These are phyloP conservation scores for Tetrahymena elliotti DNA, from an alignment of 73 alveolate species.

Conservation along the genomic window DNA sequence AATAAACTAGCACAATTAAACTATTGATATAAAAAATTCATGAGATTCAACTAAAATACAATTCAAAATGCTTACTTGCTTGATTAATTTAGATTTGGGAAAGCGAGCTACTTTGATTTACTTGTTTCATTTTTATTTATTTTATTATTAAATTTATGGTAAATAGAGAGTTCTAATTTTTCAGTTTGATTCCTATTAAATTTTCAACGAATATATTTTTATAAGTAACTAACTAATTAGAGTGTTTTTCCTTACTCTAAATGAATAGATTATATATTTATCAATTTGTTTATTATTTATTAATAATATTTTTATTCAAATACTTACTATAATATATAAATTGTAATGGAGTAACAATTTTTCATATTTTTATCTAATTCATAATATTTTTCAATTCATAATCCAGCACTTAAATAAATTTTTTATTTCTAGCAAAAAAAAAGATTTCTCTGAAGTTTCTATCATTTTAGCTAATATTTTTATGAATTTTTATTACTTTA, in stretches of 20 bases:
- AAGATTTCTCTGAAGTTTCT: too few relatives aligned
- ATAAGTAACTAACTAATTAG: neutral
- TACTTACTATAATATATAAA: neutral
- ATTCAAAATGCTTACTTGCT: neutral
- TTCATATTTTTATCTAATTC: too few relatives aligned
- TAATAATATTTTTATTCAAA: too few relatives aligned
- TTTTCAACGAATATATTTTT: neutral
- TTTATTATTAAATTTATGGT: neutral
- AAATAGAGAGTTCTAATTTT: neutral
- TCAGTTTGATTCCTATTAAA: neutral
- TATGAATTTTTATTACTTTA: too few relatives aligned
- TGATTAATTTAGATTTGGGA: neutral
- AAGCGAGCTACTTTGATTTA: neutral
- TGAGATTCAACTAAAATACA: neutral
- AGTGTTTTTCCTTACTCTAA: neutral
- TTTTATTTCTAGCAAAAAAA: too few relatives aligned
- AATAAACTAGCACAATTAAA: neutral
- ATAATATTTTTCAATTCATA: too few relatives aligned
- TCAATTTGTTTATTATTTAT: too few relatives aligned
- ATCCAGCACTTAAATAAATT: too few relatives aligned
- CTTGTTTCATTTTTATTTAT: neutral
- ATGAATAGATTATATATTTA: too few relatives aligned
- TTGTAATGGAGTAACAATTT: too few relatives aligned
- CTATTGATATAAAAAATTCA: neutral
- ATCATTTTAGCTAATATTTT: too few relatives aligned